Base-by-base conservation (phyloP, 1,284 basidiomycete genomes). In the Gomphus bonarii region DNA sequence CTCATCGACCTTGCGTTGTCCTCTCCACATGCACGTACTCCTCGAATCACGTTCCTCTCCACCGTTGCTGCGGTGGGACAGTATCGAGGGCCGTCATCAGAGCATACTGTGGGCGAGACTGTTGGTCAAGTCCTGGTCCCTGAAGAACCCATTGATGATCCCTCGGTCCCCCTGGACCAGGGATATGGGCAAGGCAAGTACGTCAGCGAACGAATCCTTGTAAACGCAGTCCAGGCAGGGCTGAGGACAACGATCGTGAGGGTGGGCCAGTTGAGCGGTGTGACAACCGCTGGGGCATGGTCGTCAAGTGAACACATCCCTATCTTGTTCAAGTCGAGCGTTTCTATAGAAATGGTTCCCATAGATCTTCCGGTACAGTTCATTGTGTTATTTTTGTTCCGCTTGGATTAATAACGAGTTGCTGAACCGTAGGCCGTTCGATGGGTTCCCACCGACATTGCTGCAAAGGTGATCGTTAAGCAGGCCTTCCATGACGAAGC, bases 191-290 rank as follows among this genome's bases (percentile, higher is more conserved):
- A 62, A 46, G 44, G 54, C 14, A 66, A 65, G 51, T 66, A 61
- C 38, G 60, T 64, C 33, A 57, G 56, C 1, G 64, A 65, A 51
- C 58, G 60, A 9, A 47, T 66, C 11, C 11, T 65, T 18, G 56
- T 55, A 7, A 33, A 25, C 11, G 65, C 64, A 1, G 38, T 48
- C 14, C 33, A 57, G 18, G 40, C 55, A 3, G 56, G 46, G 10
- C 55, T 69, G n/a, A 58, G 57, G n/a, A 63, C 61, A 4, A 67
- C 65, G 2, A 67, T 60, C 18, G 66, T 70, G 8, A 64, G 71
- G 42, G 66, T 73, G 48, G 72, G 71, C 7, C 71, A 73, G 61
- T 65, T 73, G 64, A 66, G 66, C 16, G 72, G 70, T 4, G 60
- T 67, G 6, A 70, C 69, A 50, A 64, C 63, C 2, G 64, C 63